Evolutionary conservation across 148 eudicot species (phyloP).

Genomic region (Chenopodium quinoa): DNA sequence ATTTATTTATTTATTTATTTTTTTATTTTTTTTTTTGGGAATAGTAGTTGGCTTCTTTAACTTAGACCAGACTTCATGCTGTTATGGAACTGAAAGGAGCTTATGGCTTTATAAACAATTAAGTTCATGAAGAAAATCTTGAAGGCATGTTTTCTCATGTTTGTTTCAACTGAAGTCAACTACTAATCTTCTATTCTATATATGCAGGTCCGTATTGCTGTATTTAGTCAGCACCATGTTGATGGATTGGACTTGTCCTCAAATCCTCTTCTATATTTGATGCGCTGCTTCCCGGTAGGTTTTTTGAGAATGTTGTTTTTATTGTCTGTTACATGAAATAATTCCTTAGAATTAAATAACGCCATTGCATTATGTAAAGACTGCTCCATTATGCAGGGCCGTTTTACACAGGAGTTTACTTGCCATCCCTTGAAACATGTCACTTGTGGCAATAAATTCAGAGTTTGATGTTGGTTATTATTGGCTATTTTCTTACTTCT

Average conservation of each 20-base stretch:
- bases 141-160: slow-evolving; percentile 5
- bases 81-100: not conserved
- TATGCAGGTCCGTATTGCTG: slow-evolving; percentile 93
- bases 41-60: not conserved
- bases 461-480: not conserved
- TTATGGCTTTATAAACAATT: not conserved
- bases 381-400: not conserved
- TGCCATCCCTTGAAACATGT: not conserved
- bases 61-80: not conserved
- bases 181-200: slow-evolving; percentile 13
- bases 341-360: not conserved
- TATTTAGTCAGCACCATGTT: slow-evolving; percentile 97
- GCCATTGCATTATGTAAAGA: not conserved
- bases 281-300: slow-evolving; percentile 97
- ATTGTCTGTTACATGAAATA: not conserved
- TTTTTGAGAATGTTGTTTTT: not conserved
- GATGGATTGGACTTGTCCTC: slow-evolving; percentile 95
- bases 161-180: not conserved
- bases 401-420: not conserved
- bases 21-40: no score
- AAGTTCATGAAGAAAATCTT: not conserved
- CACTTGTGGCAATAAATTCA: not conserved
- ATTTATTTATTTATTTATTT: no score
- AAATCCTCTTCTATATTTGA: slow-evolving; percentile 96
- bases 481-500: no score